Base-by-base conservation (phyloP, 169 alveolate species). In the Cryptosporidium parvum region DNA sequence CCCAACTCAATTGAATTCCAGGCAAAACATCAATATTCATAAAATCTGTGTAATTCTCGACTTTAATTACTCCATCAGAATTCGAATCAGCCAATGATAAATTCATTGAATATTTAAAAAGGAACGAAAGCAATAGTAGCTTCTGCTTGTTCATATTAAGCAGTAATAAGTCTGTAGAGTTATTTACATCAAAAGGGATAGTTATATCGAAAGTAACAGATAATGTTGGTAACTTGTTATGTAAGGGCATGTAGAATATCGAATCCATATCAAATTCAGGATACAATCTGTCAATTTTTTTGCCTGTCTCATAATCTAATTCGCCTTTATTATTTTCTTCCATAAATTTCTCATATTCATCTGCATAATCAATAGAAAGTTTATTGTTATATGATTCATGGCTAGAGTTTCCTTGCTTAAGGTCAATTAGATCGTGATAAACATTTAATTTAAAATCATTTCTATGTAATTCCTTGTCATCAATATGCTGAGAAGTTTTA, bases 11-110 rank as follows among this genome's bases (percentile, higher is more conserved):
- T 73, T 39, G 62, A 12, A 73, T 26, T 10, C 86, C 86, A 3
- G 86, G 86, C 14, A 73, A 9, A 14, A 73, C 70, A 37, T 37
- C 29, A 2, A 52, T 73, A 31, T 59, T 73, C 58, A 53, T 18
- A 42, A 73, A 73, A 53, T 73, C 86, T 39, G 86, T 33, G 37
- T 56, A 73, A 31, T 73, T 44, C 70, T 73, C 86, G 21, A 31
- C 52, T 37, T 56, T 59, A 7, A 73, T 59, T 3, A 31, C 16
- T 16, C 68, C 70, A 26, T 73, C 86, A 18, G 59, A 23, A 4
- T 58, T 35, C 10, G 72, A 9, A 26, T 73, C 37, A n/a, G 18
- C 48, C 14, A 73, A n/a, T 6, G 71, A 29, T 2, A 37, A 42
- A 10, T 52, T 23, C 29, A 73, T 33, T 2, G 86, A 52, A 42